Conservation (phyloP, 805 yeast species). For the Ogataea trehalophila region DNA sequence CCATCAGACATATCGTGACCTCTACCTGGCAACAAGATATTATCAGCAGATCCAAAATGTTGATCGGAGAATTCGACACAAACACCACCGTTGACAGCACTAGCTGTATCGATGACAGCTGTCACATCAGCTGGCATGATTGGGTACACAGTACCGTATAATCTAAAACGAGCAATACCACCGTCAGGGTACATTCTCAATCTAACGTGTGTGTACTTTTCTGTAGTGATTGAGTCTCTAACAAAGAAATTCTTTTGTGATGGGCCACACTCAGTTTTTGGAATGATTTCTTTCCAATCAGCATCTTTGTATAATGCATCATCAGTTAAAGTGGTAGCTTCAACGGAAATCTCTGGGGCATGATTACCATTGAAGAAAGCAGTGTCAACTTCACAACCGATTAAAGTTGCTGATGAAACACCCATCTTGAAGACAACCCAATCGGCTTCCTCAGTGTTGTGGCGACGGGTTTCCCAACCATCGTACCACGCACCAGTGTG, state of each 20-base stretch:
- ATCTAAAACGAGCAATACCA: constrained; percentile 91
- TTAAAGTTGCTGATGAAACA: constrained; percentile 70
- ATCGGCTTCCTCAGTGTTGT: constrained; percentile 77
- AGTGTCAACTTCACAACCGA: constrained; percentile 89
- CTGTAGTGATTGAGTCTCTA: constrained; percentile 52
- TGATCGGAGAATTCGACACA: constrained; percentile 82
- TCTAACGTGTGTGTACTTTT: constrained; percentile 71
- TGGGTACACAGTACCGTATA: constrained; percentile 83
- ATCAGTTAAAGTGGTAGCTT: constrained; percentile 46
- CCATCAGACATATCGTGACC: constrained; percentile 98
- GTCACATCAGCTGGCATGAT: constrained; percentile 45
- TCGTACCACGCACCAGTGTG: constrained; percentile 96
- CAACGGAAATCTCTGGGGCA: constrained; percentile 86
- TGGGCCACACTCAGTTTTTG: constrained; percentile 81
- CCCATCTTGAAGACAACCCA: constrained; percentile 85
- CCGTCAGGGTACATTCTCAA: constrained; percentile 97
- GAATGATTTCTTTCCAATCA: constrained; percentile 69
- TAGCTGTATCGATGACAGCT: constrained; percentile 65
- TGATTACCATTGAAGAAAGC: constrained; percentile 94
- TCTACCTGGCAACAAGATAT: constrained; percentile 85
- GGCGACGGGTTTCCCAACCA: constrained; percentile 98
- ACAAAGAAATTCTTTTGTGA: constrained; percentile 78
- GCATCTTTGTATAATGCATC: constrained; percentile 32
- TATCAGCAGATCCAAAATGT: constrained; percentile 91
- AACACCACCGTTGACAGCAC: constrained; percentile 83